Base-by-base conservation (phyloP, 371 early-diverging fungal genomes). In the Chytridium lagenaria region DNA sequence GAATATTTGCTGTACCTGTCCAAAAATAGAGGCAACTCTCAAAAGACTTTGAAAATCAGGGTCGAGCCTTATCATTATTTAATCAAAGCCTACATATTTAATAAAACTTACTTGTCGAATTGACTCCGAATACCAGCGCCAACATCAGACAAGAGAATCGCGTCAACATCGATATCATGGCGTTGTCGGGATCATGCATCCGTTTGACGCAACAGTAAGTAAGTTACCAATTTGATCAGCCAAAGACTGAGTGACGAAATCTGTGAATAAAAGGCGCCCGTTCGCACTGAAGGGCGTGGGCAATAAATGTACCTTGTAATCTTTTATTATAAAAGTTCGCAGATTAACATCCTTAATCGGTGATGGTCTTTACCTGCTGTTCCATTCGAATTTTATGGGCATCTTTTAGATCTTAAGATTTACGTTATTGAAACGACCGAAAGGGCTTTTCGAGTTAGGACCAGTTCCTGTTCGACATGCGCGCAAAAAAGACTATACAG, bases 201-300 rank as follows among this genome's bases (percentile, higher is more conserved):
- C 63, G 31, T 63, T 34, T 10, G 36, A 7, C 19, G 23, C 23
- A 30, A 63, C 63, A 63, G 12, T 10, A 34, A 63, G 19, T 16
- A 16, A 34, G 16, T 63, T 34, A 16, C 31, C 31, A 10, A 63
- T 12, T 15, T 19, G 5, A 63, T 63, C 63, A 10, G 10, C 36
- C 5, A 63, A 34, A 10, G 31, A 16, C 22, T 3, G 12, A 16
- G 19, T 34, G 19, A 63, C 31, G 23, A 63, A 37, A 15, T 63
- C 63, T 19, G 36, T 34, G 23, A 63, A 63, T 34, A 63, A 23
- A 22, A 34, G 63, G 36, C 63, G 15, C 12, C 63, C 63, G 19
- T n/a, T n/a, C n/a, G n/a, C n/a, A n/a, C n/a, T n/a, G n/a, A n/a
- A n/a, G n/a, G n/a, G n/a, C n/a, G n/a, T n/a, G n/a, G n/a, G n/a